Evolutionary conservation across 2,329 filamentous ascomycete species (phyloP).

Genomic region (Cladophialophora bantiana): DNA sequence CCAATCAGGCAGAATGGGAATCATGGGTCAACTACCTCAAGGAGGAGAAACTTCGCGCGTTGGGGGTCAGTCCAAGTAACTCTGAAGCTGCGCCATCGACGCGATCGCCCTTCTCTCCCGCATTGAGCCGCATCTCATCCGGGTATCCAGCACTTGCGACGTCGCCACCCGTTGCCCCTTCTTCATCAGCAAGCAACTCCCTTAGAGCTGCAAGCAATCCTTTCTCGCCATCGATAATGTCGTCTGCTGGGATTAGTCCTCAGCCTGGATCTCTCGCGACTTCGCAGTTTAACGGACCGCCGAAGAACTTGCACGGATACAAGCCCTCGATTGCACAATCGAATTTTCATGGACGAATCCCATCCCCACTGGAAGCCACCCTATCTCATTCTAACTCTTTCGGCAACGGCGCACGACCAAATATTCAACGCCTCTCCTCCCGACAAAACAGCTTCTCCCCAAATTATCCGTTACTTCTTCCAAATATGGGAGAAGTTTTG

Average conservation of each 20-base stretch:
- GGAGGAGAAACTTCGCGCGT: slow-evolving; percentile 88
- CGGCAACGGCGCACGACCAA: slow-evolving; percentile 42
- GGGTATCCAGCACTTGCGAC: slow-evolving; percentile 77
- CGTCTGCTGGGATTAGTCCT: slow-evolving; percentile 69
- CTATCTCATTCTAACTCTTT: slow-evolving; percentile 69
- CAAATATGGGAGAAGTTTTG: slow-evolving; percentile 57
- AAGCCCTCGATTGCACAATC: slow-evolving; percentile 75
- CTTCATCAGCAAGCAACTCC: slow-evolving; percentile 76
- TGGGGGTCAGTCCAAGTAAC: slow-evolving; percentile 82
- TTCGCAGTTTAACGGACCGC: slow-evolving; percentile 68
- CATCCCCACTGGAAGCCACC: slow-evolving; percentile 72
- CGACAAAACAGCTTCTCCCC: slow-evolving; percentile 63
- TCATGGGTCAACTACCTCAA: slow-evolving; percentile 81
- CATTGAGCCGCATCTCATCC: slow-evolving; percentile 72
- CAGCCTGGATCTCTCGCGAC: slow-evolving; percentile 72
- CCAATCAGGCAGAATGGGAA: slow-evolving; percentile 67
- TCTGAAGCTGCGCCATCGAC: slow-evolving; percentile 68
- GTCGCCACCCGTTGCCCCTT: slow-evolving; percentile 79
- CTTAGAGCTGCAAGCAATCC: slow-evolving; percentile 65
- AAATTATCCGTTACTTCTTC: slow-evolving; percentile 55
- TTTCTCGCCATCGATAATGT: slow-evolving; percentile 67
- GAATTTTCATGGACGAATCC: slow-evolving; percentile 63
- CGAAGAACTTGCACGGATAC: slow-evolving; percentile 65
- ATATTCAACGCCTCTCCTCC: slow-evolving; percentile 31
- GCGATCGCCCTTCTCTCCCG: slow-evolving; percentile 69